Evolutionary conservation across 2,329 filamentous ascomycete species (phyloP).

Genomic region (Pyricularia grisea): DNA sequence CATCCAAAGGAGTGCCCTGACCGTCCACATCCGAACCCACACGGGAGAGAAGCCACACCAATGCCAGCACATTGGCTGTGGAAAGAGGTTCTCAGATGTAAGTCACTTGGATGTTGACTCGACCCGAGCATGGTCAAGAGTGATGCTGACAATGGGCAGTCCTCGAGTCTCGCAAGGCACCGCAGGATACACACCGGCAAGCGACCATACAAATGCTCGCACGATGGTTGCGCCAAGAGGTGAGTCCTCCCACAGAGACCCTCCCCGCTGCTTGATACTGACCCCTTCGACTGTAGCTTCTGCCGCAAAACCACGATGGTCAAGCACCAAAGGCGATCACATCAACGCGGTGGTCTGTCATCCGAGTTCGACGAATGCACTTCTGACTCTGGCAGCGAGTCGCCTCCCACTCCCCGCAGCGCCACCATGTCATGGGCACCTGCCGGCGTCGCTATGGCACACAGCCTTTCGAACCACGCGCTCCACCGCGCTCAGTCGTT

Average conservation of each 20-base stretch:
- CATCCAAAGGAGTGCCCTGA: slow-evolving; percentile 61
- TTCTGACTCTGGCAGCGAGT: slow-evolving; percentile 47
- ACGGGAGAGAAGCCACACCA: slow-evolving; percentile 74
- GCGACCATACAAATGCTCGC: slow-evolving; percentile 54
- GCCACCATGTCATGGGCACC: slow-evolving; percentile 42
- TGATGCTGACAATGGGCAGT: slow-evolving; percentile 33
- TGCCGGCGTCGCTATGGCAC: slow-evolving; percentile 26
- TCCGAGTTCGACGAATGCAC: slow-evolving; percentile 46
- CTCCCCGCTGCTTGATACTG: background rate
- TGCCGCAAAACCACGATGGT: slow-evolving; percentile 66
- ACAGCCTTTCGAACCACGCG: slow-evolving; percentile 25
- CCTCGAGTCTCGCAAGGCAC: slow-evolving; percentile 56
- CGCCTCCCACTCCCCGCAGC: slow-evolving; percentile 48
- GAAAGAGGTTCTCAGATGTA: slow-evolving; percentile 63
- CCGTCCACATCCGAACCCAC: slow-evolving; percentile 65
- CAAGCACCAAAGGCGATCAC: slow-evolving; percentile 54
- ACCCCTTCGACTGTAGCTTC: slow-evolving; percentile 37
- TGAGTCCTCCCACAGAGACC: slow-evolving; percentile 17
- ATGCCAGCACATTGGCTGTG: slow-evolving; percentile 55
- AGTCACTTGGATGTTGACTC: slow-evolving; percentile 17
- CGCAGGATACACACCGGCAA: slow-evolving; percentile 58
- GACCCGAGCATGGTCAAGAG: background rate
- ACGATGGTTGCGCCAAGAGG: slow-evolving; percentile 55
- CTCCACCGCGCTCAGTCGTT: slow-evolving; percentile 46
- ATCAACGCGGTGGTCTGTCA: slow-evolving; percentile 47